phyloP scores from a whole-genome alignment of 2,329 filamentous ascomycete species.

The Fusarium aywerte region DNA sequence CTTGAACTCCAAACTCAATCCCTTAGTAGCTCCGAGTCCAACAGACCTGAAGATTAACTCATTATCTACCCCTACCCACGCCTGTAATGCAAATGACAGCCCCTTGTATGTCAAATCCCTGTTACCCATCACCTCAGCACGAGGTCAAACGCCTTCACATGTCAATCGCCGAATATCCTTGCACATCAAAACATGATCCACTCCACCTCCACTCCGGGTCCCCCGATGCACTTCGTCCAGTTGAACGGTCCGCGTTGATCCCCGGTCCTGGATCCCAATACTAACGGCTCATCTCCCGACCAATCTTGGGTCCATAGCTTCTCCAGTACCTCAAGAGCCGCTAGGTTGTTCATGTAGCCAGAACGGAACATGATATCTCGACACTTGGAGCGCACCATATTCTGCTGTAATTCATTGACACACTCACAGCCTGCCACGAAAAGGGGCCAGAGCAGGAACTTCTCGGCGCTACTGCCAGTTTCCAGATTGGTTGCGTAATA shows the following conservation, averaged over 20 bases:
- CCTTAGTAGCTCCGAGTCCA: constrained; percentile 20
- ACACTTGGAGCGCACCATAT: constrained; percentile 82
- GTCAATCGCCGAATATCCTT: constrained; percentile 27
- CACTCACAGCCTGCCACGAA: constrained; percentile 93
- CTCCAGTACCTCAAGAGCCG: constrained; percentile 86
- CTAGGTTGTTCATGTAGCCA: constrained; percentile 93
- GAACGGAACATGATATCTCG: constrained; percentile 87
- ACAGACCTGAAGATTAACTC: constrained; percentile 9
- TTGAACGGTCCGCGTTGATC: constrained; percentile 63
- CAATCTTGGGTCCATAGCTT: constrained; percentile 77
- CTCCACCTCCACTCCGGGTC: constrained; percentile 67
- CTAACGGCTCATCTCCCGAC: constrained; percentile 52
- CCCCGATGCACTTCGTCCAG: constrained; percentile 68
- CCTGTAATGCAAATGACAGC: constrained; percentile 15
- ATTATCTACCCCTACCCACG: constrained; percentile 25
- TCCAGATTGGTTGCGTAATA: constrained; percentile 85
- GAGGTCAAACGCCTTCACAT: constrained; percentile 30
- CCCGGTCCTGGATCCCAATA: constrained; percentile 49
- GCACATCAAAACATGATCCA: constrained; percentile 71
- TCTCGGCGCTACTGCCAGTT: constrained; percentile 77
- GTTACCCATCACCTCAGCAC: constrained; percentile 21
- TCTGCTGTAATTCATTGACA: constrained; percentile 81
- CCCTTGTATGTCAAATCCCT: constrained; percentile 32
- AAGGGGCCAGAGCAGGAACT: constrained; percentile 92
- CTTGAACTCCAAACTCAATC: constrained; percentile 28